Evolutionary conservation across 805 yeast genomes (phyloP).

Genomic region (Wickerhamiella hasegawae): DNA sequence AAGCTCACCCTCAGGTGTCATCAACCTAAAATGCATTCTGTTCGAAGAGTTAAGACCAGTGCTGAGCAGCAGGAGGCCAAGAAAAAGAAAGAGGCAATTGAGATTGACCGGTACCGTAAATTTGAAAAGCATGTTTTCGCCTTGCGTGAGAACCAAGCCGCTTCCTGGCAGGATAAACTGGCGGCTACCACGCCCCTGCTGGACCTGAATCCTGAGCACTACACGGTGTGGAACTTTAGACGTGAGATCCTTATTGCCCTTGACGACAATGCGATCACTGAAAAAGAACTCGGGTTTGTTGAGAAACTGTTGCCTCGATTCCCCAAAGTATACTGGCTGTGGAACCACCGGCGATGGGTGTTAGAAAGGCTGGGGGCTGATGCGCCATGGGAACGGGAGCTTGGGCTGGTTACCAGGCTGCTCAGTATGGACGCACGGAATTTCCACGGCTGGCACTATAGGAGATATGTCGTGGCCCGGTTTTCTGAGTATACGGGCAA

Average conservation of each 20-base stretch:
- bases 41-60: constrained; percentile 41
- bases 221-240: constrained; percentile 80
- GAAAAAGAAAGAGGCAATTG: constrained; percentile 39
- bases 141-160: constrained; percentile 16
- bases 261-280: constrained; percentile 23
- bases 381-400: constrained; percentile 53
- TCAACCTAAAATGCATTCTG: constrained; percentile 58
- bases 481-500: constrained; percentile 10
- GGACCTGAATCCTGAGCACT: constrained; percentile 65
- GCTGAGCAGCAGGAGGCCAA: constrained; percentile 40
- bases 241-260: constrained; percentile 42
- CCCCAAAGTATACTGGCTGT: constrained; percentile 94
- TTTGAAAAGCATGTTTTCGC: constrained; percentile 27
- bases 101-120: constrained; percentile 38
- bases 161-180: constrained; percentile 28
- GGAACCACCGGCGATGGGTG: constrained; percentile 88
- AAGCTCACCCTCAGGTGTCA: too few species aligned
- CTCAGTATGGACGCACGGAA: constrained; percentile 65
- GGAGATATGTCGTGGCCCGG: constrained; percentile 37
- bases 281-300: constrained; percentile 45
- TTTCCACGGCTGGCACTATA: constrained; percentile 91
- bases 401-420: constrained; percentile 51
- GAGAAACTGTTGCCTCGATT: constrained; percentile 39
- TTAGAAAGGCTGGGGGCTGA: constrained; percentile 25
- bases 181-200: constrained; percentile 42